Evolutionary conservation across 2,329 filamentous ascomycete species (phyloP).

Genomic region (Alternaria conjuncta): DNA sequence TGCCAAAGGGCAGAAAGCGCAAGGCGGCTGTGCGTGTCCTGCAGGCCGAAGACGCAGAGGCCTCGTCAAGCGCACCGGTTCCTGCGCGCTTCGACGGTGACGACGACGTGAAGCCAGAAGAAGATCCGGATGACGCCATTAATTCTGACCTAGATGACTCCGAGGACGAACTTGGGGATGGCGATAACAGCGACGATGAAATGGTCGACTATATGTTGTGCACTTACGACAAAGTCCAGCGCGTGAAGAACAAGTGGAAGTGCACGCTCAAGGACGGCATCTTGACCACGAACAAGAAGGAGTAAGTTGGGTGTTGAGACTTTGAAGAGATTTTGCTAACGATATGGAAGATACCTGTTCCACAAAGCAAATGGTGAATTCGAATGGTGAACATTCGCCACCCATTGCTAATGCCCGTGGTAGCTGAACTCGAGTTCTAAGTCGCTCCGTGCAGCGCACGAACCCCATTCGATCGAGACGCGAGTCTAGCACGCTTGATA

Average conservation of each 20-base stretch:
- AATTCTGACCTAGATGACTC: constrained; percentile 97
- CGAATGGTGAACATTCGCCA: constrained; percentile 73
- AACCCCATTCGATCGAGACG: constrained; percentile 7
- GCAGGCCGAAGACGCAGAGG: constrained; percentile 62
- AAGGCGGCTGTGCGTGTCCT: constrained; percentile 46
- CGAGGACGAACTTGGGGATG: constrained; percentile 80
- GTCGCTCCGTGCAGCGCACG: constrained; percentile 15
- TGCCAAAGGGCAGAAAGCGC: constrained; percentile 52
- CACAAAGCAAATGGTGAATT: constrained; percentile 98
- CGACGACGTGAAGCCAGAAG: constrained; percentile 62
- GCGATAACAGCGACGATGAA: constrained; percentile 85
- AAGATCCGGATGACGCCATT: constrained; percentile 87
- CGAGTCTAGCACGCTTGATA: constrained; percentile 1
- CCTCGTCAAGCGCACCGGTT: constrained; percentile 27
- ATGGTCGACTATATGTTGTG: constrained; percentile 94
- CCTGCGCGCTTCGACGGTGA: constrained; percentile 62
- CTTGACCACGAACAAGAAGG: constrained; percentile 88
- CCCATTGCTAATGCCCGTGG: constrained; percentile 21
- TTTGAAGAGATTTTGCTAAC: constrained; percentile 9
- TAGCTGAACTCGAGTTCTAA: constrained; percentile 34
- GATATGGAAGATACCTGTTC: constrained; percentile 77
- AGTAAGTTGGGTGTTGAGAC: constrained; percentile 59
- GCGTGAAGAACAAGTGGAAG: constrained; percentile 98
- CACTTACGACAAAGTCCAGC: constrained; percentile 98
- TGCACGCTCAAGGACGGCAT: constrained; percentile 97